Conservation (phyloP, 176 grass and related monocot genomes). For the Ananas comosus region DNA sequence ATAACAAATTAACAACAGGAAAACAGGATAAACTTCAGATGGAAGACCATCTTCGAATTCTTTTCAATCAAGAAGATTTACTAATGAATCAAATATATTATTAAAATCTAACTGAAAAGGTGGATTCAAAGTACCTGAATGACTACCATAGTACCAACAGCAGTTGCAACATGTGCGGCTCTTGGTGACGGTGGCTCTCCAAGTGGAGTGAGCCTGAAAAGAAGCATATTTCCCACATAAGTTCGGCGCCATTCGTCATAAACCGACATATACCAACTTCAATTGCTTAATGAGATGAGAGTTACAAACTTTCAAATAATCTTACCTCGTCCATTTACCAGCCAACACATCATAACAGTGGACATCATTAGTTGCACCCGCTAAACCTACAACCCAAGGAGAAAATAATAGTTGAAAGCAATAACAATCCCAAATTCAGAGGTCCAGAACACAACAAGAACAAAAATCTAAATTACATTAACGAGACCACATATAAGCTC, state of each 20-base stretch:
- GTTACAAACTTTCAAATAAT: neutral
- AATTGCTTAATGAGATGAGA: neutral
- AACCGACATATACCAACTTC: neutral
- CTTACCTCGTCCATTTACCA: slow-evolving; percentile 97
- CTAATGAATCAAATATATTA: slow-evolving; percentile 9
- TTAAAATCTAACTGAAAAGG: neutral
- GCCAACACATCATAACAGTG: slow-evolving; percentile 92
- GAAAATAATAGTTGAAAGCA: slow-evolving; percentile 12
- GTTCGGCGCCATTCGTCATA: neutral
- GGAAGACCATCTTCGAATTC: neutral
- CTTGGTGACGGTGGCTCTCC: slow-evolving; percentile 95
- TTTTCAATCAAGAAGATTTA: slow-evolving; percentile 1
- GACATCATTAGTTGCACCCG: slow-evolving; percentile 93
- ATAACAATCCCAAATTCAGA: neutral
- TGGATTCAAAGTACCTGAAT: slow-evolving; percentile 64
- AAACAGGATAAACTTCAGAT: neutral
- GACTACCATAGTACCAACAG: slow-evolving; percentile 99
- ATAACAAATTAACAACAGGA: neutral
- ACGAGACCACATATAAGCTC: neutral
- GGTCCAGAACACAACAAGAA: neutral
- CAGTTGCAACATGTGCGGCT: slow-evolving; percentile 97
- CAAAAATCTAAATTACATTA: neutral
- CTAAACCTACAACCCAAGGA: slow-evolving; percentile 62
- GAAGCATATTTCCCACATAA: neutral
- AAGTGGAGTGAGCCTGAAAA: slow-evolving; percentile 77